Evolutionary conservation across 1,284 basidiomycete species (phyloP), one percentile per base, ranked within the genome.

Genomic region (Acaromyces ingoldii): DNA sequence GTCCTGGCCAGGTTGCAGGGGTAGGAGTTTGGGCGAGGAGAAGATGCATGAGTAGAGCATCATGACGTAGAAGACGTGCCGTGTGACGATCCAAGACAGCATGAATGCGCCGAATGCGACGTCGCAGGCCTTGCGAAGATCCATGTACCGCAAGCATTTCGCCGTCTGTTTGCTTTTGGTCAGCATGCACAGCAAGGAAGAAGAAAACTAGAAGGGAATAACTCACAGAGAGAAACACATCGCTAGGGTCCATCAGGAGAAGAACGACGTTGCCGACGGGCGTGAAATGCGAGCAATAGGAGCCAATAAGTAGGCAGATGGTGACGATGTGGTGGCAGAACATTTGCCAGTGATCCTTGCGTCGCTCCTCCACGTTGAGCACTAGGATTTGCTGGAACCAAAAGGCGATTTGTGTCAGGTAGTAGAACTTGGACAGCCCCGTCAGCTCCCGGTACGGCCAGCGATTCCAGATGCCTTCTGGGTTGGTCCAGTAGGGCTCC

Each of bases 331-430:
- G 93, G 78, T 98, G 93, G 26, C 84, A 80, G 81, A 96, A 87
- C 93, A 97, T 98, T 77, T 96, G 91, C 76, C 81, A 81, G 76
- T 95, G 89, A 77, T 98, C 93, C 72, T 90, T 91, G 52, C 93
- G 82, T 49, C 84, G 82, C 42, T 86, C 91, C 77, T 98, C 93
- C n/a, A 90, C 85, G 76, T 96, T 75, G 75, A 98, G 82, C 51
- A 93, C 86, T 58, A 96, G 81, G 17, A 95, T 80, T 77, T 93
- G 90, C 72, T 97, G 91, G 55, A 88, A 78, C 79, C 95, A 97
- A 77, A 92, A 95, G 7, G 89, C 89, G n/a, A 83, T 84, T 76
- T 96, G 88, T 9, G 82, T 82, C 37, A 98, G 84, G 75, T 98
- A 69, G 49, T 64, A 60, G 26, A 55, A 65, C 49, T 97, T 97